These are phyloP conservation scores for Trichoderma sp. DNA, from an alignment of 2,329 filamentous ascomycete genomes.

Conservation along the genomic window DNA sequence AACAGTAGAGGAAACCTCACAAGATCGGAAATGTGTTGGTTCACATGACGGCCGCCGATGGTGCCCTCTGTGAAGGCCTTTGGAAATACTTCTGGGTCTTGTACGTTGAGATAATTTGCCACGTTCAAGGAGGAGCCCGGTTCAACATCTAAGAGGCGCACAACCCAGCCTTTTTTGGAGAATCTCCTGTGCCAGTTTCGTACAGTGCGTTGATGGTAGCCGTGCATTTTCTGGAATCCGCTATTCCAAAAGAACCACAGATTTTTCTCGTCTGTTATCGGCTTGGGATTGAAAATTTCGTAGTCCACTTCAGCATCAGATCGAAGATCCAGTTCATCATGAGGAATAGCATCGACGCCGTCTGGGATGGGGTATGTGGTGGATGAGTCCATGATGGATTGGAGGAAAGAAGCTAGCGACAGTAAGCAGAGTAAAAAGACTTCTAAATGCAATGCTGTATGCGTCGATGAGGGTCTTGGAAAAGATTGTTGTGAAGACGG, in stretches of 20 bases:
- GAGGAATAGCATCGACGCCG: conserved; percentile 37
- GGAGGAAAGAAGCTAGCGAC: not conserved
- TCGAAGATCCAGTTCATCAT: conserved; percentile 46
- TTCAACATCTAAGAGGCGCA: conserved; percentile 53
- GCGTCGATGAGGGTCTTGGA: not conserved
- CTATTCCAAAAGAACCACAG: conserved; percentile 62
- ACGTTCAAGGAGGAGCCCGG: conserved; percentile 50
- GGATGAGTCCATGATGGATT: not conserved
- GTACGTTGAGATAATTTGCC: conserved; percentile 49
- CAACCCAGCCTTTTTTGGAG: conserved; percentile 51
- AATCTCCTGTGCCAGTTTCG: conserved; percentile 57
- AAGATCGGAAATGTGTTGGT: conserved; percentile 60
- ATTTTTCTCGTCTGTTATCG: conserved; percentile 50
- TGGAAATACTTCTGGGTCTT: conserved; percentile 49
- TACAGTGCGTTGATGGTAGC: conserved; percentile 55
- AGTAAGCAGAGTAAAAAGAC: not conserved
- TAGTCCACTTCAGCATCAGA: conserved; percentile 49
- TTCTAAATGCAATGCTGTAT: not conserved
- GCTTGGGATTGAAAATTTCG: conserved; percentile 42
- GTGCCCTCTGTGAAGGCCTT: conserved; percentile 51
- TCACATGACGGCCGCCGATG: conserved; percentile 51
- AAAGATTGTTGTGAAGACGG: not conserved
- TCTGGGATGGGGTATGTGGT: conserved; percentile 9
- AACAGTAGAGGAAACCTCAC: conserved; percentile 59
- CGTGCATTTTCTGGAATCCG: conserved; percentile 51